phyloP scores from a whole-genome alignment of 73 alveolate genomes.

The Stentor coeruleus region DNA sequence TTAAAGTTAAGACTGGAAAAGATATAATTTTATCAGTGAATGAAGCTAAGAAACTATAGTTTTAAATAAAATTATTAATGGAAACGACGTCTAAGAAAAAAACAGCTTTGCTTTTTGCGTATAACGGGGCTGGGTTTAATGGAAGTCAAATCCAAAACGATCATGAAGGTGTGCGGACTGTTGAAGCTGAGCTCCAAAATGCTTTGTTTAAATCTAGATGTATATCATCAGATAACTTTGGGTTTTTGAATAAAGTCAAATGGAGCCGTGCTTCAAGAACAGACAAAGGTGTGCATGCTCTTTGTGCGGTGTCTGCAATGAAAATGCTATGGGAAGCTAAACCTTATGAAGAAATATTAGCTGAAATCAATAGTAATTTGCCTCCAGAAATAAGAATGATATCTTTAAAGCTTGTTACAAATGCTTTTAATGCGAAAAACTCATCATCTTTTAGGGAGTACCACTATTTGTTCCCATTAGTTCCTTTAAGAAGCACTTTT shows the following conservation, averaged over 20 bases:
- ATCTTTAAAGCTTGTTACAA: slow-evolving; percentile 58
- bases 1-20: slow-evolving; percentile 3
- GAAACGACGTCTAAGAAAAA: slow-evolving; percentile 88
- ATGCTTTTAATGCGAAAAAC: slow-evolving; percentile 82
- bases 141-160: not conserved
- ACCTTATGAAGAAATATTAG: slow-evolving; percentile 50
- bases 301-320: slow-evolving; percentile 65
- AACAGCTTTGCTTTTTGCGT: slow-evolving; percentile 30
- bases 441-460: slow-evolving; percentile 78
- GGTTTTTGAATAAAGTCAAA: slow-evolving; percentile 61
- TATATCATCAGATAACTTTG: slow-evolving; percentile 51
- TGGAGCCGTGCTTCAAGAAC: slow-evolving; percentile 89
- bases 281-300: slow-evolving; percentile 86
- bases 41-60: not conserved
- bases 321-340: slow-evolving; percentile 42
- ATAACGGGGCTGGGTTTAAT: slow-evolving; percentile 26
- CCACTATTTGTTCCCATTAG: slow-evolving; percentile 82
- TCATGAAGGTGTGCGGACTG: slow-evolving; percentile 1
- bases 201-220: not conserved
- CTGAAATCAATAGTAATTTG: slow-evolving; percentile 64
- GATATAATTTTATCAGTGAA: not conserved
- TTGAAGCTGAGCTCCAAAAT: slow-evolving; percentile 22
- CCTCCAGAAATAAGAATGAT: slow-evolving; percentile 78
- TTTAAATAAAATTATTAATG: no score
- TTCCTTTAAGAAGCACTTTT: slow-evolving; percentile 38